Evolutionary conservation across 2,329 filamentous ascomycete species (phyloP).

Genomic region (Xylaria sp.): DNA sequence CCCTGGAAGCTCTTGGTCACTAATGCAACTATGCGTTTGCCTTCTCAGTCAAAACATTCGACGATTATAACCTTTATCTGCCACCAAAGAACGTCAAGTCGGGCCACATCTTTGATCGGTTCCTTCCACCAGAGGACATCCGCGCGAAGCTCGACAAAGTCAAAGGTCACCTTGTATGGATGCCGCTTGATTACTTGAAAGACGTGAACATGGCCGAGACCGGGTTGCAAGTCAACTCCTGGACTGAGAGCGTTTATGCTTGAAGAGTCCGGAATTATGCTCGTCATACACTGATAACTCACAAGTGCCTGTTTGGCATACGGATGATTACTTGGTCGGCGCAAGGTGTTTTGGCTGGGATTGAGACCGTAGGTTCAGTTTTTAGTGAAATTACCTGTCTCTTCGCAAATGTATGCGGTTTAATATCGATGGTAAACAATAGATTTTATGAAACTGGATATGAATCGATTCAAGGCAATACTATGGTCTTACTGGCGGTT

Average conservation of each 20-base stretch:
- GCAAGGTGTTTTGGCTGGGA: background rate
- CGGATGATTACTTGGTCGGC: background rate
- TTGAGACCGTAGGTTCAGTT: background rate
- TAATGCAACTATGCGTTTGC: conserved; percentile 17
- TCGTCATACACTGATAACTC: background rate
- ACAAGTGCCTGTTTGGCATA: too few species aligned
- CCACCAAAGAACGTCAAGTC: conserved; percentile 77
- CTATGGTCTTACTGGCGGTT: too few species aligned
- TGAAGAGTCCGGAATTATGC: conserved; percentile 47
- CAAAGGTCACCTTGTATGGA: conserved; percentile 91
- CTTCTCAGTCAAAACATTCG: conserved; percentile 79
- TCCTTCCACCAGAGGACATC: conserved; percentile 77
- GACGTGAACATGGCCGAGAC: conserved; percentile 90
- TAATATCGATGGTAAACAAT: too few species aligned
- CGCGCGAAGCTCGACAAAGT: conserved; percentile 80
- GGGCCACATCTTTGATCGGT: conserved; percentile 87
- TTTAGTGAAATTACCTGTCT: background rate
- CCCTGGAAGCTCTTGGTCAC: conserved; percentile 7
- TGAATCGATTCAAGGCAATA: too few species aligned
- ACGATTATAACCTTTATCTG: conserved; percentile 86
- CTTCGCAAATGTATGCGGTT: too few species aligned
- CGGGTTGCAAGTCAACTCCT: conserved; percentile 85
- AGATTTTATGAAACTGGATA: too few species aligned
- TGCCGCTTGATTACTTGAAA: conserved; percentile 88
- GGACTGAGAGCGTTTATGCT: conserved; percentile 88